phyloP scores from a whole-genome alignment of 2,329 filamentous ascomycete species.

The Colletotrichum horii region DNA sequence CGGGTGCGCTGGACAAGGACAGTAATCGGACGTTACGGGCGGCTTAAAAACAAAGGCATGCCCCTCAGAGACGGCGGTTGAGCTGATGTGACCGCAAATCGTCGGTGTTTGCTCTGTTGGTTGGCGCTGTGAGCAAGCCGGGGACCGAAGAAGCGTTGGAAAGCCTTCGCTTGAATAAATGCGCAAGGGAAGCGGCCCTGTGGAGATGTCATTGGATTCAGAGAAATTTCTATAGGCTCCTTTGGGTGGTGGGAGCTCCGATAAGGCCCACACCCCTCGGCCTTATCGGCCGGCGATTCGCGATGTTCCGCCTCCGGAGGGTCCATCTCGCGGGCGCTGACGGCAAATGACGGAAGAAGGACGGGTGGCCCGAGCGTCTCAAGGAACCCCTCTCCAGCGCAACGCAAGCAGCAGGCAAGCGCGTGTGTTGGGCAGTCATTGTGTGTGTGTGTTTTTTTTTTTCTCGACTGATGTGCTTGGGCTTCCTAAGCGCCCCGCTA shows the following conservation, averaged over 20 bases:
- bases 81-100: background rate
- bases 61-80: background rate
- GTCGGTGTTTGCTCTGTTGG: background rate
- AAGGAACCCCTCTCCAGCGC: background rate
- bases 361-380: background rate
- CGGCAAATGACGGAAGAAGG: background rate
- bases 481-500: background rate
- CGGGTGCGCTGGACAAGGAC: background rate
- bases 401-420: background rate
- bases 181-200: background rate
- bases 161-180: conserved; percentile 12
- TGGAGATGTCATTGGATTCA: conserved; percentile 21
- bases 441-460: background rate
- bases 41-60: background rate
- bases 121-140: conserved; percentile 1
- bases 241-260: conserved; percentile 17
- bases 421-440: background rate
- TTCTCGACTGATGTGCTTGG: background rate
- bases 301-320: conserved; percentile 15
- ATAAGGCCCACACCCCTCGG: conserved; percentile 19
- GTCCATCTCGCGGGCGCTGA: background rate
- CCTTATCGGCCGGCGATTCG: conserved; percentile 19
- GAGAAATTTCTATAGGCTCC: conserved; percentile 22
- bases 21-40: background rate
- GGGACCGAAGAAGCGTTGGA: background rate